Percentiles rank a stretch among this genome's conserved stretches.
Evolutionary conservation across 257 asterid species (phyloP).

Genomic region (Solanum sitiens): DNA sequence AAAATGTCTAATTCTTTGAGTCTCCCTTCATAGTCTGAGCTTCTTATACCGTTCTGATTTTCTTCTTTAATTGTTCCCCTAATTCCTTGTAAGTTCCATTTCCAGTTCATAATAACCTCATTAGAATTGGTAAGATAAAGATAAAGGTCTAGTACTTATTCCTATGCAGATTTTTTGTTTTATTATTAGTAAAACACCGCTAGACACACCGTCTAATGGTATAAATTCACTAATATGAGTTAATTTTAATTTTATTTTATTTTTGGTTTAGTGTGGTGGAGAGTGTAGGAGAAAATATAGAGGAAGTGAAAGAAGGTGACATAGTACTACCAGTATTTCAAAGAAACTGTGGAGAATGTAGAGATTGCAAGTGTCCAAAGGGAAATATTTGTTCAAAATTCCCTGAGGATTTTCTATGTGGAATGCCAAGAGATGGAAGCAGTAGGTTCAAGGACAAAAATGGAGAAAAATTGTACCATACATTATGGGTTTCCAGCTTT

Average conservation of each 20-base stretch:
- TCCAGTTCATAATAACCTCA: no score
- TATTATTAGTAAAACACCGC: no score
- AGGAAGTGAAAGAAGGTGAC: slow-evolving; percentile 31
- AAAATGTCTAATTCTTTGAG: no score
- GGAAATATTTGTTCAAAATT: slow-evolving; percentile 28
- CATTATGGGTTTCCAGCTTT: slow-evolving; percentile 18
- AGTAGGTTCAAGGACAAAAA: slow-evolving; percentile 18
- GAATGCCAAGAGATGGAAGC: slow-evolving; percentile 34
- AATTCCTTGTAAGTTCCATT: no score
- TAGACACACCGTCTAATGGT: no score
- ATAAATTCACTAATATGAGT: background rate
- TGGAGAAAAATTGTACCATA: slow-evolving; percentile 22
- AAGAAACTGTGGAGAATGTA: slow-evolving; percentile 31
- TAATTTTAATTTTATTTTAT: background rate
- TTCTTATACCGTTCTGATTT: background rate
- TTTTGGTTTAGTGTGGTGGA: slow-evolving; percentile 21
- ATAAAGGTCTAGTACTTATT: no score
- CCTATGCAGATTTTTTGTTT: no score
- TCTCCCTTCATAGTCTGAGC: background rate
- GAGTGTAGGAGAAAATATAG: slow-evolving; percentile 36
- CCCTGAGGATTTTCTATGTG: background rate
- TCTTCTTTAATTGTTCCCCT: no score
- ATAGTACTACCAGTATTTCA: slow-evolving; percentile 23
- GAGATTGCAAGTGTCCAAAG: slow-evolving; percentile 16
- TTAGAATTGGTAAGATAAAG: no score